Conservation (phyloP, 2,329 filamentous ascomycete species). For the Fusarium xylarioides region DNA sequence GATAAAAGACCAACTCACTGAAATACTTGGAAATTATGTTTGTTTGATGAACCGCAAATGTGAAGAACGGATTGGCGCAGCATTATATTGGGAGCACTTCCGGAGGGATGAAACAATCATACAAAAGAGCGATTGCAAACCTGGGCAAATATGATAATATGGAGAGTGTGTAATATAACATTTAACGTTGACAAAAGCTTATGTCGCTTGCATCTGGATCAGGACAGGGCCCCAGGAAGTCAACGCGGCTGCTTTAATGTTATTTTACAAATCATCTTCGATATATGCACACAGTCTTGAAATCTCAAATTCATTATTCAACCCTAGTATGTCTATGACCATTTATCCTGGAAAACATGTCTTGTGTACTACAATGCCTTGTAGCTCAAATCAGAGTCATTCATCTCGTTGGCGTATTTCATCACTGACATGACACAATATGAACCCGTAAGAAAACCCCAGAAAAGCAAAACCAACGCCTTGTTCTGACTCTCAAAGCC, state of each 20-base stretch:
- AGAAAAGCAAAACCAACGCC: conserved; percentile 21
- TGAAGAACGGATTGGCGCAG: conserved; percentile 36
- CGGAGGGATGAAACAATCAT: conserved; percentile 28
- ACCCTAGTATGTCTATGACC: conserved; percentile 15
- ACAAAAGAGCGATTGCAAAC: conserved; percentile 23
- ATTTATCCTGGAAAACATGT: not conserved
- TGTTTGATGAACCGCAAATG: conserved; percentile 29
- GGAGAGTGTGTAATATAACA: conserved; percentile 33
- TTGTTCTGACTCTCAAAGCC: conserved; percentile 20
- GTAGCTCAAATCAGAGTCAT: conserved; percentile 30
- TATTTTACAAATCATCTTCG: not conserved
- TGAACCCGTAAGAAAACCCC: conserved; percentile 25
- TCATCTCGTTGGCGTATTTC: conserved; percentile 35
- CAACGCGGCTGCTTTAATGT: not conserved
- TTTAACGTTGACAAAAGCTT: conserved; percentile 21
- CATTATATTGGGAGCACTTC: conserved; percentile 23
- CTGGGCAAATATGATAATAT: conserved; percentile 34
- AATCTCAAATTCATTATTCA: conserved; percentile 13
- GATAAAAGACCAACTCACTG: conserved; percentile 1
- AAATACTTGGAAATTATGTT: conserved; percentile 12
- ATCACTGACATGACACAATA: conserved; percentile 28
- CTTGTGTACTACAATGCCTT: conserved; percentile 19
- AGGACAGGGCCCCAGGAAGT: not conserved
- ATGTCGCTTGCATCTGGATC: not conserved
- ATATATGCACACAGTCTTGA: not conserved